A percentile compares a stretch with the other conserved stretches of the same genome.
phyloP scores from a whole-genome alignment of 2,329 filamentous ascomycete species.

The Pseudogymnoascus sp. region DNA sequence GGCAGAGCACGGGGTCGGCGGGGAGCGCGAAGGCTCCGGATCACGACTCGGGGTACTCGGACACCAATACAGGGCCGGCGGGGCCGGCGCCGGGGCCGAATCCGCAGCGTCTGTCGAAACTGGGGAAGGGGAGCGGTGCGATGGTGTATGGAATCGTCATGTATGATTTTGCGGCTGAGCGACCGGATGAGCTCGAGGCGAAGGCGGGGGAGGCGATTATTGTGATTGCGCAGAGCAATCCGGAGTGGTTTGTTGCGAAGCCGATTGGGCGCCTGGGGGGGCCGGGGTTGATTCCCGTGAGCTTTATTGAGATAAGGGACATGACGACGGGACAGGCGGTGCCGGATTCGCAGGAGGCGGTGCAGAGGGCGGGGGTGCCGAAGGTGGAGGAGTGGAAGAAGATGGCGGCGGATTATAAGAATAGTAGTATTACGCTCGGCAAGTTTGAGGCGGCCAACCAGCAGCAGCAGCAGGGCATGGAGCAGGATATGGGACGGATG shows the following conservation, averaged over 20 bases:
- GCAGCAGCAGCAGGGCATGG: conserved; percentile 45
- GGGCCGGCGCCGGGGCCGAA: conserved; percentile 27
- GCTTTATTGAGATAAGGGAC: conserved; percentile 92
- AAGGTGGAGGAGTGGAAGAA: conserved; percentile 99
- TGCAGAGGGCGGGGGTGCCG: conserved; percentile 81
- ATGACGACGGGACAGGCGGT: conserved; percentile 83
- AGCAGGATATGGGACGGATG: conserved; percentile 68
- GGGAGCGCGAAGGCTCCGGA: conserved; percentile 53
- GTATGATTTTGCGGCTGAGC: conserved; percentile 92
- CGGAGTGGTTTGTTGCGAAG: conserved; percentile 98
- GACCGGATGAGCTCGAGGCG: conserved; percentile 91
- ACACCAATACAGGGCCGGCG: conserved; percentile 33
- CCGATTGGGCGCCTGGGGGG: conserved; percentile 96
- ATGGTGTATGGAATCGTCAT: conserved; percentile 97
- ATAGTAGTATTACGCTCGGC: conserved; percentile 92
- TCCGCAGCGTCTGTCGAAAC: conserved; percentile 22
- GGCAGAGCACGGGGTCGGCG: conserved; percentile 52
- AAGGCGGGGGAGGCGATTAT: conserved; percentile 95
- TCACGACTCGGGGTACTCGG: conserved; percentile 87
- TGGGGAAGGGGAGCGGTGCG: conserved; percentile 59
- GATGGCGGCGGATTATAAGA: conserved; percentile 98
- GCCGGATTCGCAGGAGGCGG: conserved; percentile 71
- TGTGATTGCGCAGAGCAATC: conserved; percentile 95
- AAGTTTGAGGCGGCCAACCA: conserved; percentile 62
- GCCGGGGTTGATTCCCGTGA: conserved; percentile 89